These are phyloP conservation scores for Paecilomyces dactylethromorphus DNA, from an alignment of 2,329 filamentous ascomycete genomes.

Conservation along the genomic window DNA sequence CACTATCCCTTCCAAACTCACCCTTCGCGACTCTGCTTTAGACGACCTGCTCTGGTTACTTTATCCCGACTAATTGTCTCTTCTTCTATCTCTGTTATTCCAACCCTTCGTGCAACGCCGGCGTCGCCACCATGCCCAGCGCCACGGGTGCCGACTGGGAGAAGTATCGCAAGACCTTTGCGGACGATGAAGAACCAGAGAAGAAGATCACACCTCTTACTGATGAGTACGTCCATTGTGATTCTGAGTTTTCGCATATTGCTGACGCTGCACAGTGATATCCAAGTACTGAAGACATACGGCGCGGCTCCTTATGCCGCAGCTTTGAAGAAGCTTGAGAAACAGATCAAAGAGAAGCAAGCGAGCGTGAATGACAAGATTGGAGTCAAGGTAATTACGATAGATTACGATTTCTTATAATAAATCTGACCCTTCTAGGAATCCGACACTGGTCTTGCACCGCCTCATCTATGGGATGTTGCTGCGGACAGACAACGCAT, in stretches of 20 bases:
- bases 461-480: conserved; percentile 97
- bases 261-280: conserved; percentile 63
- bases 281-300: conserved; percentile 98
- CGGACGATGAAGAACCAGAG: conserved; percentile 94
- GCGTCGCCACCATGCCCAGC: conserved; percentile 65
- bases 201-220: conserved; percentile 98
- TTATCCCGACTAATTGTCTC: conserved; percentile 5
- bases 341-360: conserved; percentile 99
- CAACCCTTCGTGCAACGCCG: conserved; percentile 12
- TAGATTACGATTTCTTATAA: conserved; percentile 4
- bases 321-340: conserved; percentile 92
- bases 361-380: conserved; percentile 99
- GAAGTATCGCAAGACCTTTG: conserved; percentile 97
- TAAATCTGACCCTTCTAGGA: conserved; percentile 52
- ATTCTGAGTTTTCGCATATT: conserved; percentile 14
- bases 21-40: neutral
- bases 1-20: conserved; percentile 12
- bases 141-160: conserved; percentile 94
- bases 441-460: conserved; percentile 96
- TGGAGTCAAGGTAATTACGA: conserved; percentile 44
- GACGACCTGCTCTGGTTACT: conserved; percentile 1
- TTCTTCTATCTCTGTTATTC: conserved; percentile 3
- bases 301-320: conserved; percentile 93
- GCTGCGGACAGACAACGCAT: conserved; percentile 97
- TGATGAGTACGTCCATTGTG: conserved; percentile 67